Evolutionary conservation across 257 asterid genomes (phyloP), one percentile per base, ranked within the genome.

Genomic region (Nicotiana obtusifolia): DNA sequence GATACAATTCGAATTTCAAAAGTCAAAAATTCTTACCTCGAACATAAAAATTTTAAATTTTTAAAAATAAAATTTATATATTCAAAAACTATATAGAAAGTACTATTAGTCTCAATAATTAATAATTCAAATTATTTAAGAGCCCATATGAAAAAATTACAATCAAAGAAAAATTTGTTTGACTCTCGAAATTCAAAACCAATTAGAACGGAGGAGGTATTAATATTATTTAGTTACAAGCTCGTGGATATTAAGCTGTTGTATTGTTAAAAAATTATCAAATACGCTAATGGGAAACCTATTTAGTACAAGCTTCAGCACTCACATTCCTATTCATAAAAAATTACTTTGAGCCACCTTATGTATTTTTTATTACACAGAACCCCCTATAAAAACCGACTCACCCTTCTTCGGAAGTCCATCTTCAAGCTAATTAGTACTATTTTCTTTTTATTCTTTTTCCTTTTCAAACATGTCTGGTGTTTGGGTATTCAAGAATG

Each of bases 401-500:
- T 44, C 31, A 57, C 62, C 62, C 64, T 13, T 67, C 66, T 26
- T 24, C 35, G n/a, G 26, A 66, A 81, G 57, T 60, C 24, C 83
- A 77, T 68, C 80, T 76, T 76, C 56, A 76, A 57, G 5, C 13
- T 7, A 26, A 35, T 24, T 31, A 14, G n/a, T 60, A 31, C 71
- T 66, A 56, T 24, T 47, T 26, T 41, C 80, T 8, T 41, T 67
- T 30, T 44, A 31, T 56, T 19, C 26, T 65, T 8, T 26, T 7
- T 49, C 20, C n/a, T 69, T 71, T 37, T 19, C 7, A 28, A 68
- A 30, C 37, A 87, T 88, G 91, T 84, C 91, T 0, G 91, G 91
- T 4, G 91, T 88, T 41, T 88, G 91, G 91, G 84, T 86, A 16
- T 88, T 88, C 87, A 84, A 84, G 61, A 86, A 84, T 31, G 91